Conservation (phyloP, 169 alveolate species). For the Eimeria tenella region DNA sequence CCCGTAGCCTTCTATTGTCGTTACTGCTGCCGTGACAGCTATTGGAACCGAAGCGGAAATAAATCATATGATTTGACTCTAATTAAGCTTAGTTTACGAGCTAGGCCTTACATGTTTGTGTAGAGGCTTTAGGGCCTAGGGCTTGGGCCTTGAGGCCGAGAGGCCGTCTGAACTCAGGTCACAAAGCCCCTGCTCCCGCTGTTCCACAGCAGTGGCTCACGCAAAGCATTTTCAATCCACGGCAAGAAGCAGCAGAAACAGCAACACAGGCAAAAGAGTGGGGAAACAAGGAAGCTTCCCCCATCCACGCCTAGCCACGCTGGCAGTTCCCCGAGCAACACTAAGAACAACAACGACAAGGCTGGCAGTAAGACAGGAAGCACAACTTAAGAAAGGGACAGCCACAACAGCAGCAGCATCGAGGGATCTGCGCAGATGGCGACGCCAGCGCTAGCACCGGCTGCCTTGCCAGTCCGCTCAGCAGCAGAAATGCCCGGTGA, state of each 20-base stretch:
- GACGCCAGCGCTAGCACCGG: background rate
- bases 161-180: background rate
- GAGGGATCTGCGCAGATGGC: background rate
- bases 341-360: background rate
- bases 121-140: background rate
- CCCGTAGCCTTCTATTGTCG: background rate
- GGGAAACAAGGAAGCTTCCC: no score
- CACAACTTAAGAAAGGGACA: background rate
- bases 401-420: background rate
- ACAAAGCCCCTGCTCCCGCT: background rate
- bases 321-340: background rate
- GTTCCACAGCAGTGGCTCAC: background rate
- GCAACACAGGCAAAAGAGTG: background rate
- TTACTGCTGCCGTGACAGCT: background rate
- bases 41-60: background rate
- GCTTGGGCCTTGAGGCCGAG: background rate
- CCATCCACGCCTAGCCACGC: no score
- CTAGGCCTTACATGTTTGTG: background rate
- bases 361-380: background rate
- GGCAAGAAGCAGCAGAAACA: background rate
- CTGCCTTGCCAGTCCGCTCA: background rate
- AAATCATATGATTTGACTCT: background rate
- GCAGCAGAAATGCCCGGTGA: background rate
- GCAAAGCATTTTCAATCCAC: background rate
- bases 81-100: background rate